Conservation (phyloP, 495 filamentous ascomycete species). For the Hypoxylon fragiforme region DNA sequence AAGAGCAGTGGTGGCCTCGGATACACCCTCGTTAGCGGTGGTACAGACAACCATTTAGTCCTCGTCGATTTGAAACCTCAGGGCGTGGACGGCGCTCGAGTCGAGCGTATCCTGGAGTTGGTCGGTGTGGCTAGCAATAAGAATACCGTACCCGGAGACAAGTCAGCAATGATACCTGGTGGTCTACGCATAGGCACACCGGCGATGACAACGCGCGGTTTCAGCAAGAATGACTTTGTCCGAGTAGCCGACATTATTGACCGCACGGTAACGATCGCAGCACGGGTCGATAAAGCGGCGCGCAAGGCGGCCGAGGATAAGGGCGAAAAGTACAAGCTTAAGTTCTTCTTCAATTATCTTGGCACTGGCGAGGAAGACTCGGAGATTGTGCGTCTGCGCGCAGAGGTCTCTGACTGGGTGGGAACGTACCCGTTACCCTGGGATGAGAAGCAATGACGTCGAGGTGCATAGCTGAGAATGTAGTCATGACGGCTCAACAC, state of each 20-base stretch:
- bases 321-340: conserved; percentile 81
- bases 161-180: conserved; percentile 86
- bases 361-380: conserved; percentile 79
- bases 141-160: conserved; percentile 96
- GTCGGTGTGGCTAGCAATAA: conserved; percentile 97
- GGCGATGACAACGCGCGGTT: conserved; percentile 95
- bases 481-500: not conserved
- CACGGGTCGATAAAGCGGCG: conserved; percentile 79
- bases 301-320: conserved; percentile 74
- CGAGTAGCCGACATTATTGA: conserved; percentile 94
- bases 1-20: conserved; percentile 77
- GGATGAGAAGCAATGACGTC: conserved; percentile 49
- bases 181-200: conserved; percentile 92
- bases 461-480: conserved; percentile 17
- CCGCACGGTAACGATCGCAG: conserved; percentile 81
- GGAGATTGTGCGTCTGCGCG: conserved; percentile 83
- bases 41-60: conserved; percentile 96
- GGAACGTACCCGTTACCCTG: conserved; percentile 90
- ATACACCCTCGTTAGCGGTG: conserved; percentile 88
- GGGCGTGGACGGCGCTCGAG: conserved; percentile 86
- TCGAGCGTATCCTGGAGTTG: conserved; percentile 91
- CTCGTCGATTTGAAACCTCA: conserved; percentile 93
- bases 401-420: conserved; percentile 95
- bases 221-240: conserved; percentile 82
- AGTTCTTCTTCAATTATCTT: conserved; percentile 81